phyloP scores from a whole-genome alignment of 257 asterid species.

The Apocynum venetum region DNA sequence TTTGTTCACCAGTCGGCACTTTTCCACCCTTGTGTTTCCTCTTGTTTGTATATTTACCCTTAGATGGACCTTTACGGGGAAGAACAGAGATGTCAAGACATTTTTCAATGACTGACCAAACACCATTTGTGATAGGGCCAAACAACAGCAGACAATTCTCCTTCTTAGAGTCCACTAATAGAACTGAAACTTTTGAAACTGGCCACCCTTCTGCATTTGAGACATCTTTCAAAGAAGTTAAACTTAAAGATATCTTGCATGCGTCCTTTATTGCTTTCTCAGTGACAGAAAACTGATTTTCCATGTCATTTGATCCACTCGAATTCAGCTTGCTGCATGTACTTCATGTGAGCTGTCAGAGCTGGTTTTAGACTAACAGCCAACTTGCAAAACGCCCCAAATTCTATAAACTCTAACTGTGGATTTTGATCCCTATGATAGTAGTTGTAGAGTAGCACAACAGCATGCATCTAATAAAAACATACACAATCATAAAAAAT shows the following conservation, averaged over 20 bases:
- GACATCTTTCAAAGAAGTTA: constrained; percentile 39
- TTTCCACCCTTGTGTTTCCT: constrained; percentile 30
- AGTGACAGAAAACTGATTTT: constrained; percentile 41
- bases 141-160: constrained; percentile 47
- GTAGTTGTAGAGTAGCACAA: constrained; percentile 80
- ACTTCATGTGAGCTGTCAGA: constrained; percentile 41
- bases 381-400: constrained; percentile 44
- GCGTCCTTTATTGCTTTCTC: constrained; percentile 60
- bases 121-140: constrained; percentile 46
- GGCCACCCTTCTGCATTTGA: constrained; percentile 41
- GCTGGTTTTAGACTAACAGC: constrained; percentile 37
- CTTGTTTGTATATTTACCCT: constrained; percentile 20
- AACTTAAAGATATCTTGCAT: constrained; percentile 43
- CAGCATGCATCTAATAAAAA: constrained; percentile 61
- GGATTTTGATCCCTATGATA: constrained; percentile 55
- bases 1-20: constrained; percentile 12
- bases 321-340: constrained; percentile 11
- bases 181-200: constrained; percentile 50
- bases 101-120: constrained; percentile 62
- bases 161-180: constrained; percentile 45
- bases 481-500: constrained; percentile 5
- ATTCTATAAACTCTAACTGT: constrained; percentile 35
- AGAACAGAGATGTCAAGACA: constrained; percentile 19
- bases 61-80: constrained; percentile 14
- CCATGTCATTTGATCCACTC: constrained; percentile 20